Evolutionary conservation across 331 rosid species (phyloP).

Genomic region (Cydonia oblonga): DNA sequence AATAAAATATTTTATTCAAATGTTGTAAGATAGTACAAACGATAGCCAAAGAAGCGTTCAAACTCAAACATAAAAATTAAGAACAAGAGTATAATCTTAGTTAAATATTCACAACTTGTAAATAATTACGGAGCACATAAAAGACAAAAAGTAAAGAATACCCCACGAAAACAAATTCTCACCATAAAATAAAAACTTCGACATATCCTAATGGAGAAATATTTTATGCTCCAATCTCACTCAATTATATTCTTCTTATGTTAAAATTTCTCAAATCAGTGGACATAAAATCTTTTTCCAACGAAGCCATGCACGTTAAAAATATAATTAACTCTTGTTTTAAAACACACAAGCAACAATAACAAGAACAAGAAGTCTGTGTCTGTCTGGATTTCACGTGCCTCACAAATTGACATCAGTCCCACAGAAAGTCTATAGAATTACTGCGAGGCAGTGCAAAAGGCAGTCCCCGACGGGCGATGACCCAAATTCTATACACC

Average conservation of each 20-base stretch:
- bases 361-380: background rate
- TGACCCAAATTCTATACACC: background rate
- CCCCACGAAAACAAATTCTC: background rate
- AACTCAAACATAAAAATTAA: background rate
- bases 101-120: background rate
- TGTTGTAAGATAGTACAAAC: background rate
- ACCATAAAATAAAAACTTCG: background rate
- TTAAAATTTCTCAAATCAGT: background rate
- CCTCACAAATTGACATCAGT: background rate
- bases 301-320: background rate
- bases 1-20: too few relatives aligned
- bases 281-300: background rate
- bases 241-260: background rate
- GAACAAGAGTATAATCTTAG: background rate
- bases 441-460: background rate
- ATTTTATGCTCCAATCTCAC: background rate
- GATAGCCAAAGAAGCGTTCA: too few relatives aligned
- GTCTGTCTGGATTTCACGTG: conserved; percentile 6
- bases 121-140: background rate
- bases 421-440: conserved; percentile 15
- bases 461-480: background rate
- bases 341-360: background rate
- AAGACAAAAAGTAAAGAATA: background rate
- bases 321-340: background rate
- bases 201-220: too few relatives aligned